Evolutionary conservation across 768 basidiomycete genomes (phyloP).

Genomic region (Lactifluus echinatus): DNA sequence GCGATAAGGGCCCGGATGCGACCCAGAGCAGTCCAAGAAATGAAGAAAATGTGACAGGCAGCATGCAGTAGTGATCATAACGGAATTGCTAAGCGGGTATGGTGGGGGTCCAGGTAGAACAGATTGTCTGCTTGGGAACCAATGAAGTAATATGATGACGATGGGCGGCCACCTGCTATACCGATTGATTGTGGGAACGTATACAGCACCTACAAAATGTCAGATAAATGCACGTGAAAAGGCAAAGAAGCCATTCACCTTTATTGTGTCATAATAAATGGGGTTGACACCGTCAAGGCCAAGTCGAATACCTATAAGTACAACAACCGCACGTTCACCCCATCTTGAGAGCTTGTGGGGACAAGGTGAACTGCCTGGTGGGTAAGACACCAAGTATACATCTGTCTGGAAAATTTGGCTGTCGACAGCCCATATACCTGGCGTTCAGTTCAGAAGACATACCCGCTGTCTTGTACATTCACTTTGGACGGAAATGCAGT

Average conservation of each 20-base stretch:
- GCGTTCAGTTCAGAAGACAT: neutral
- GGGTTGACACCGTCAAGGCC: slow-evolving; percentile 94
- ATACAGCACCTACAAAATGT: slow-evolving; percentile 57
- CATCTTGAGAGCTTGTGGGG: slow-evolving; percentile 34
- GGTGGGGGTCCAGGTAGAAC: slow-evolving; percentile 75
- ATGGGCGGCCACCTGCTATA: slow-evolving; percentile 92
- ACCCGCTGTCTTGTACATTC: neutral
- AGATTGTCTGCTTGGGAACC: slow-evolving; percentile 84
- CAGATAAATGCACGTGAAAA: neutral
- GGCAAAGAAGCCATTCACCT: slow-evolving; percentile 34
- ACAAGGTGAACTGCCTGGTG: slow-evolving; percentile 25
- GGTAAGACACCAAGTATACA: slow-evolving; percentile 67
- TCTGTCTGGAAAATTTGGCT: slow-evolving; percentile 77
- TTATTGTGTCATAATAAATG: slow-evolving; percentile 83
- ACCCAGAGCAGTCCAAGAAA: no score
- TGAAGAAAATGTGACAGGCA: no score
- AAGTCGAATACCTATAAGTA: slow-evolving; percentile 78
- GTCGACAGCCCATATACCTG: no score
- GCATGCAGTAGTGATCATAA: no score
- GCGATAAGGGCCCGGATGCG: no score
- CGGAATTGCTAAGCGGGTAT: no score
- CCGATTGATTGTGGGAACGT: slow-evolving; percentile 94
- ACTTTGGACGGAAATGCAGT: no score
- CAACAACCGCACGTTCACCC: slow-evolving; percentile 79
- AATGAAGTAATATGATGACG: slow-evolving; percentile 98